phyloP scores from a whole-genome alignment of 148 eudicot genomes.

The Rhododendron ovatum region DNA sequence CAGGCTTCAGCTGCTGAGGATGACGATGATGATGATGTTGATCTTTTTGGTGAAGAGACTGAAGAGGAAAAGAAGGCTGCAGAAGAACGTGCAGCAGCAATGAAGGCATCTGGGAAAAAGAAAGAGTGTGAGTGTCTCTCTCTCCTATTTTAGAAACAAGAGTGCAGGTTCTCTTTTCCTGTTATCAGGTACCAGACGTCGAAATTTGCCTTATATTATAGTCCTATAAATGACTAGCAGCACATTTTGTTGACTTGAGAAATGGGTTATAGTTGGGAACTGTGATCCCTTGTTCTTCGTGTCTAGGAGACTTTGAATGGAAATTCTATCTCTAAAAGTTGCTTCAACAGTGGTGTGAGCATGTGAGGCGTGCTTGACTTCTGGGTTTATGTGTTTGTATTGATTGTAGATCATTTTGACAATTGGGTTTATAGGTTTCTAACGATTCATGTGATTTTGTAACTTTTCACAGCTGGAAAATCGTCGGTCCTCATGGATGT shows the following conservation, averaged over 20 bases:
- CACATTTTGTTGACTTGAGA: neutral
- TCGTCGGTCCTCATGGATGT: slow-evolving; percentile 77
- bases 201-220: neutral
- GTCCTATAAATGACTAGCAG: neutral
- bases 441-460: neutral
- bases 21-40: slow-evolving; percentile 76
- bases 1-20: slow-evolving; percentile 81
- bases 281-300: neutral
- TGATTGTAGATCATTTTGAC: neutral
- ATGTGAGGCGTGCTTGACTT: neutral
- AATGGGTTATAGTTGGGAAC: neutral
- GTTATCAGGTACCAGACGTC: neutral
- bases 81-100: slow-evolving; percentile 77
- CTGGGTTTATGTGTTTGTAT: neutral
- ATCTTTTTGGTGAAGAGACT: slow-evolving; percentile 94
- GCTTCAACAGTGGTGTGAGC: neutral
- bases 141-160: neutral
- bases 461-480: slow-evolving; percentile 62
- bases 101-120: slow-evolving; percentile 62
- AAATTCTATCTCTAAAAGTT: neutral
- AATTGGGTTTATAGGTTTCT: neutral
- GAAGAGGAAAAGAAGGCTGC: slow-evolving; percentile 96
- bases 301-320: neutral
- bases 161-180: neutral
- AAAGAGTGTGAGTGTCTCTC: slow-evolving; percentile 64